Evolutionary conservation across 495 filamentous ascomycete species (phyloP), one percentile per base, ranked within the genome.

Genomic region (Penicillium bialowiezense): DNA sequence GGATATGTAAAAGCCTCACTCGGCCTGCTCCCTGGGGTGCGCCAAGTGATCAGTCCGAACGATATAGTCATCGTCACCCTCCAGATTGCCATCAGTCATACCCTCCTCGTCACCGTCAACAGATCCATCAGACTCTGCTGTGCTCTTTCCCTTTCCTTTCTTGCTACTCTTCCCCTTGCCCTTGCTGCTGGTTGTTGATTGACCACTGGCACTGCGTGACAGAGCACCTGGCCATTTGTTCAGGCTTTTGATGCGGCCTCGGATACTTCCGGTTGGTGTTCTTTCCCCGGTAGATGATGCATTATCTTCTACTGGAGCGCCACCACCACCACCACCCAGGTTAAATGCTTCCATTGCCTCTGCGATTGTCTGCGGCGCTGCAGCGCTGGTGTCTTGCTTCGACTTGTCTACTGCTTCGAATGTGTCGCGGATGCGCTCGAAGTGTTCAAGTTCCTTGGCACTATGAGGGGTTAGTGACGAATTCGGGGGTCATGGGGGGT

Each of bases 401-500:
- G 64, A 53, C 29, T 73, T 70, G 47, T 73, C 70, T 21, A 69
- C 64, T 6, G 73, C 72, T 69, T 98, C 92, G 60, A 98, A 98
- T 17, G 79, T 76, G 26, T 77, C 81, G 14, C 93, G 76, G 12
- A 98, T 95, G 1, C 77, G 76, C 58, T 95, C 85, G 55, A 97
- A 98, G 62, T 98, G 95, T 50, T 86, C 83, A 2, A 98, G 74
- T 71, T 98, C 93, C 55, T 95, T 90, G 24, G 85, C 85, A 65
- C 91, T 96, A 54, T 18, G 49, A 41, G 14, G 13, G 34, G 55
- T 70, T 46, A 67, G 64, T 50, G n/a, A n/a, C n/a, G n/a, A n/a
- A n/a, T n/a, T n/a, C n/a, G n/a, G n/a, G n/a, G n/a, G n/a, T n/a
- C n/a, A n/a, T n/a, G n/a, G n/a, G n/a, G n/a, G n/a, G n/a, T n/a